phyloP scores from a whole-genome alignment of 768 basidiomycete genomes.

The Pleurotus tuber-regium region DNA sequence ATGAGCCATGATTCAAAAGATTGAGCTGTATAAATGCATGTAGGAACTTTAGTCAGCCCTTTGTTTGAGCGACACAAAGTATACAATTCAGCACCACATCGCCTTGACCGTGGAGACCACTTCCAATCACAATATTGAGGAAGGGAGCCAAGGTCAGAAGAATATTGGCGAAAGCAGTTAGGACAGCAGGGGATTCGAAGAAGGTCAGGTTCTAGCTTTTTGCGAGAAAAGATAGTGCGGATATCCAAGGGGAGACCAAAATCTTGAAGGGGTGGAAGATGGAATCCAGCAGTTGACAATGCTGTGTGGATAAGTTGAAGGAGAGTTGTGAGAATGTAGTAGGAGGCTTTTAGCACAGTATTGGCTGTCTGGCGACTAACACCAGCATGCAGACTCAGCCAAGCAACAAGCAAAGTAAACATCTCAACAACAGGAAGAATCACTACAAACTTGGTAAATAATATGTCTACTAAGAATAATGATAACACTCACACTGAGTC shows the following conservation, averaged over 20 bases:
- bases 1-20: constrained; percentile 26
- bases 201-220: constrained; percentile 21
- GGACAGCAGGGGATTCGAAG: constrained; percentile 24
- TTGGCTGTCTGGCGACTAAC: constrained; percentile 19
- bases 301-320: constrained; percentile 12
- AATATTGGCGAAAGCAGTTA: constrained; percentile 20
- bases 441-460: background rate
- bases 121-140: constrained; percentile 18
- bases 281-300: constrained; percentile 13
- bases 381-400: constrained; percentile 21
- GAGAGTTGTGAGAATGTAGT: constrained; percentile 16
- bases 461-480: background rate
- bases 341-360: constrained; percentile 17
- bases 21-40: constrained; percentile 21
- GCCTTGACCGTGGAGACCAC: constrained; percentile 15
- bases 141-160: background rate
- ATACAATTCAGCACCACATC: constrained; percentile 22
- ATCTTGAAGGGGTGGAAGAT: constrained; percentile 1
- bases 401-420: constrained; percentile 14
- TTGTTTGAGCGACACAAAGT: constrained; percentile 10
- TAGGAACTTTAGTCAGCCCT: constrained; percentile 19
- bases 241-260: constrained; percentile 21
- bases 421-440: background rate
- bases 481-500: background rate
- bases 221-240: constrained; percentile 17